Evolutionary conservation across 441 rosid species (phyloP).

Genomic region (Adansonia grandidieri): DNA sequence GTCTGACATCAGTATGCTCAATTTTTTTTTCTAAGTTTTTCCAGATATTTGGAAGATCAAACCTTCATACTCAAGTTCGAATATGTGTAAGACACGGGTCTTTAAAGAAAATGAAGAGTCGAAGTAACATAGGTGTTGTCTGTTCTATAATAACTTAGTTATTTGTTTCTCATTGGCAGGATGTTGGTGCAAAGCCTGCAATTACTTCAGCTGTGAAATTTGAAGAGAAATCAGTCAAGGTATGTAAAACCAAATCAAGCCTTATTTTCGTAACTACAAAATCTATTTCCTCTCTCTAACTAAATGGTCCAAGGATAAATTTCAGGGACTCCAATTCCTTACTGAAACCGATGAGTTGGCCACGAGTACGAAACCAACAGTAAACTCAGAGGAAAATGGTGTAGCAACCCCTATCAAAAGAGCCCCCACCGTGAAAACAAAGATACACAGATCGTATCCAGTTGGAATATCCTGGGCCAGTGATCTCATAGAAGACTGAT

Average conservation of each 20-base stretch:
- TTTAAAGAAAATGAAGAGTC: too few relatives aligned
- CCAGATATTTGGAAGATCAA: too few relatives aligned
- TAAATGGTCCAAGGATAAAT: slow-evolving; percentile 24
- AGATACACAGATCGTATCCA: slow-evolving; percentile 70
- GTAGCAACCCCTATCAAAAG: slow-evolving; percentile 31
- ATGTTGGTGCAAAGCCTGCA: slow-evolving; percentile 50
- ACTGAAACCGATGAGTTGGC: slow-evolving; percentile 48
- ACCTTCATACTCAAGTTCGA: too few relatives aligned
- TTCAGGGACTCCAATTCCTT: slow-evolving; percentile 78
- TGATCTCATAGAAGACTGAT: slow-evolving; percentile 35
- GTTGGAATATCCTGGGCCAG: slow-evolving; percentile 64
- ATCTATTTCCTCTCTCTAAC: slow-evolving; percentile 16
- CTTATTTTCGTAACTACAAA: neutral
- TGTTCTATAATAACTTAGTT: neutral
- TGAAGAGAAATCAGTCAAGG: slow-evolving; percentile 61
- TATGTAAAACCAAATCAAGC: slow-evolving; percentile 21
- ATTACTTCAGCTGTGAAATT: slow-evolving; percentile 47
- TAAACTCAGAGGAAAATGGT: slow-evolving; percentile 30
- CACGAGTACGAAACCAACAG: slow-evolving; percentile 30
- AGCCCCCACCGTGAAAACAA: slow-evolving; percentile 36
- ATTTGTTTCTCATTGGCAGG: slow-evolving; percentile 40
- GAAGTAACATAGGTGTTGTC: too few relatives aligned
- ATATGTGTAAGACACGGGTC: too few relatives aligned
- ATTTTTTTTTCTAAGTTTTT: too few relatives aligned
- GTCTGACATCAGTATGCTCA: too few relatives aligned